Percentiles rank a stretch among this genome's conserved stretches.
Evolutionary conservation across 2,329 filamentous ascomycete species (phyloP).

Genomic region (Colletotrichum sp.): DNA sequence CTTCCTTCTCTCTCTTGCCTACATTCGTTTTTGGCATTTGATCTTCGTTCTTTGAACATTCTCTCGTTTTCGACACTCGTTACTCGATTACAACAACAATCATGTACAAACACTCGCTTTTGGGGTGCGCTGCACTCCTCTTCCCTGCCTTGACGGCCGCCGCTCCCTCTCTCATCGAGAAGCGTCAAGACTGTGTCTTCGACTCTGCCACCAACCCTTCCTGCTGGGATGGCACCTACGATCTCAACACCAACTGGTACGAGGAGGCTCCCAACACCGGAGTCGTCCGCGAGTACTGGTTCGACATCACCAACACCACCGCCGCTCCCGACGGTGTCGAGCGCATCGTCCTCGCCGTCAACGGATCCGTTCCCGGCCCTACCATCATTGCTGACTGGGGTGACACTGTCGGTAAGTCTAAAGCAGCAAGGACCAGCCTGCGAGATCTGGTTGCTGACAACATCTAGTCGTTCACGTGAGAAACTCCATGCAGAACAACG

Average conservation of each 20-base stretch:
- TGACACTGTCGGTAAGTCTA: constrained; percentile 14
- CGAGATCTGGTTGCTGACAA: constrained; percentile 10
- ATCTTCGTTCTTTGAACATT: neutral
- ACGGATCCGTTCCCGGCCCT: constrained; percentile 65
- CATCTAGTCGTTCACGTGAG: constrained; percentile 47
- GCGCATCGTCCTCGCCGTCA: constrained; percentile 50
- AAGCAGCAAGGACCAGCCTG: neutral
- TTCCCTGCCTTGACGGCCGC: constrained; percentile 7
- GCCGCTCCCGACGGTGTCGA: constrained; percentile 51
- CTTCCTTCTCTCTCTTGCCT: neutral
- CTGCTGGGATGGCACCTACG: constrained; percentile 18
- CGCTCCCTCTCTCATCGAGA: constrained; percentile 9
- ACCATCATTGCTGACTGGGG: constrained; percentile 60
- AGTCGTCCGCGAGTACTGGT: constrained; percentile 53
- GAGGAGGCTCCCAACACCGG: constrained; percentile 48
- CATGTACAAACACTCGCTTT: constrained; percentile 18
- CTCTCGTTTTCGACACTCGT: constrained; percentile 8
- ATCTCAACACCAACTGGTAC: constrained; percentile 19
- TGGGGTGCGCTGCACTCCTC: constrained; percentile 16
- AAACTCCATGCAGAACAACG: constrained; percentile 57
- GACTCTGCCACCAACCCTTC: constrained; percentile 17
- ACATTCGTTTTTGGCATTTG: neutral
- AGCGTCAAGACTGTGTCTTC: constrained; percentile 18
- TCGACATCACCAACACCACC: constrained; percentile 43
- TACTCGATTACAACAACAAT: neutral